phyloP scores from a whole-genome alignment of 2,329 filamentous ascomycete genomes.

The Paecilomyces sp. region DNA sequence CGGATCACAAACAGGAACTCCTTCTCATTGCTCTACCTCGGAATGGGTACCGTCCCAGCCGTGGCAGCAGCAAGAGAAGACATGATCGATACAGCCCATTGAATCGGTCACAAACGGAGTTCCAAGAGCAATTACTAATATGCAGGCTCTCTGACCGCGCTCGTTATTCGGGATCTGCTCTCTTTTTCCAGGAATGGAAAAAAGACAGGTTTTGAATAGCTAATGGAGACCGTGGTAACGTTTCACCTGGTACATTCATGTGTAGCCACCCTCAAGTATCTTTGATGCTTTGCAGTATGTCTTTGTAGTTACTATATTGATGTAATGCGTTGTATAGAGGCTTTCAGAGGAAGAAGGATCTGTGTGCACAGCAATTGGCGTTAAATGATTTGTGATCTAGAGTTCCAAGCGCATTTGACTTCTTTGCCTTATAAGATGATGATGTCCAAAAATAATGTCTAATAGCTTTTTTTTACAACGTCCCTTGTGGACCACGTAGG shows the following conservation, averaged over 20 bases:
- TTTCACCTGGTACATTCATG: background rate
- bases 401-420: no score
- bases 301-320: background rate
- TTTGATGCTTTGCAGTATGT: background rate
- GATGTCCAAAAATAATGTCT: no score
- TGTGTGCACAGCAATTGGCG: no score
- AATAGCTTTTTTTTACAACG: no score
- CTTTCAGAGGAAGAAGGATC: no score
- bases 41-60: background rate
- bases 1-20: background rate
- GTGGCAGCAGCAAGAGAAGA: background rate
- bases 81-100: background rate
- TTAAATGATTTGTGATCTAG: no score
- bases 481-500: no score
- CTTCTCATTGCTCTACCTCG: background rate
- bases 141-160: constrained; percentile 12
- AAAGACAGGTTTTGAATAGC: background rate
- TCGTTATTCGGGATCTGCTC: background rate
- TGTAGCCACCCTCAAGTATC: background rate
- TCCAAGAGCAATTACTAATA: constrained; percentile 4
- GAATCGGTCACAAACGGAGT: constrained; percentile 6
- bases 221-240: background rate
- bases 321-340: no score
- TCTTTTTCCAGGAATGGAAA: background rate
- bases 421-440: no score